These are phyloP conservation scores for Quercus engelmannii DNA, from an alignment of 306 rosid species.

Conservation along the genomic window DNA sequence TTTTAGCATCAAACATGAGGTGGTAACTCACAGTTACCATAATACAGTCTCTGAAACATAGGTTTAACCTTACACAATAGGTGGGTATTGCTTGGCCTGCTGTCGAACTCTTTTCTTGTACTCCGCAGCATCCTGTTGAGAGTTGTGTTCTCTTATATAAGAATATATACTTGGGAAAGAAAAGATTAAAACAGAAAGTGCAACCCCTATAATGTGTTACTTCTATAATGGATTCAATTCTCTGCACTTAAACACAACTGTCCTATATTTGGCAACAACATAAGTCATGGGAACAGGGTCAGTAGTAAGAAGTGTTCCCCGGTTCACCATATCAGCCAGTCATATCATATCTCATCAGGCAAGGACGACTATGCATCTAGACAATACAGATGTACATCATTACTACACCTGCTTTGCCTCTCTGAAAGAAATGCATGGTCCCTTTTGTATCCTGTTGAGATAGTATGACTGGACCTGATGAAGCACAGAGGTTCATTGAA, in stretches of 20 bases:
- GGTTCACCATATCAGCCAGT: slow-evolving; percentile 37
- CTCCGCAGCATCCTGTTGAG: slow-evolving; percentile 70
- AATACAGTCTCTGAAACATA: slow-evolving; percentile 24
- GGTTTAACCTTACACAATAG: slow-evolving; percentile 54
- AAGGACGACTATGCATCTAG: not conserved
- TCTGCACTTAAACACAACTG: slow-evolving; percentile 1
- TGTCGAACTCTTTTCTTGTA: slow-evolving; percentile 82
- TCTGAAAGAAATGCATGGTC: not conserved
- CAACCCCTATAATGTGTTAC: not conserved
- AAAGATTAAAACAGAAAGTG: not conserved
- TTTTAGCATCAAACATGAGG: slow-evolving; percentile 33
- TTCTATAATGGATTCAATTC: not conserved
- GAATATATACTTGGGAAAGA: not conserved
- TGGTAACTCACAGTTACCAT: slow-evolving; percentile 36
- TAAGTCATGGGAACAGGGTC: not conserved
- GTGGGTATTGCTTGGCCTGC: slow-evolving; percentile 89
- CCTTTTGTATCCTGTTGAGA: not conserved
- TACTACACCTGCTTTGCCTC: not conserved
- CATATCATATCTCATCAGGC: not conserved
- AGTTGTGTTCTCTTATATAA: slow-evolving; percentile 13
- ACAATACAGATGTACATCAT: slow-evolving; percentile 13
- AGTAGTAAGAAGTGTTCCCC: not conserved
- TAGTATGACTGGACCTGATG: not conserved
- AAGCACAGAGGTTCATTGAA: not conserved
- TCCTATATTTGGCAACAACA: slow-evolving; percentile 5